Base-by-base conservation (phyloP, 768 basidiomycete species). In the Termitomyces sp. region DNA sequence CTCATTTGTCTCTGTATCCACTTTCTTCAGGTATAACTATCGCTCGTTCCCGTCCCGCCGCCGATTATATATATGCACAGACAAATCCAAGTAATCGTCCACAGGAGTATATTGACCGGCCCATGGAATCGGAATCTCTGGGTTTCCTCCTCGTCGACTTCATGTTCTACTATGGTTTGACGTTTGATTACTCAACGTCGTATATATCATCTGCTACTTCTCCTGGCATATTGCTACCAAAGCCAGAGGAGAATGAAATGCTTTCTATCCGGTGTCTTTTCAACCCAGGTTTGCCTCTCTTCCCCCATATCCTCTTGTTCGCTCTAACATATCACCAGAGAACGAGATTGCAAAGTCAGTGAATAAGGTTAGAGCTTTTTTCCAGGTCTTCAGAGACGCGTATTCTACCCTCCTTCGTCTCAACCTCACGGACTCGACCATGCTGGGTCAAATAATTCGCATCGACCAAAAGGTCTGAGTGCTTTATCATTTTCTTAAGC, bases 111-210 rank as follows among this genome's bases (percentile, higher is more conserved):
- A 60, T 77, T 40, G 65, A 70, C 34, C 64, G 70, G 53, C 82
- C 85, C 5, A 67, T 77, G 51, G 71, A 77, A 61, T 79, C 74
- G 45, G 66, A 74, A 54, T 74, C 76, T 0, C 74, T 89, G 2
- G 88, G 88, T 5, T 67, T 73, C 2, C 74, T 90, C 8, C 68
- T 89, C 21, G 65, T 78, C 24, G 85, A 86, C 59, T 87, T 90
- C 61, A 74, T 89, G 59, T 74, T 80, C 62, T 80, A 85, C 45
- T 90, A 89, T 64, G 85, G 81, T 15, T 67, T 71, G 21, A 51
- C 63, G 0, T 77, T 78, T 56, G 70, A 72, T 1, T 79, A 77
- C 60, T 55, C 62, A 17, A 69, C 64, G 15, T 68, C 65, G 17
- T 77, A 73, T 56, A 74, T 82, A 7, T 78, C 73, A 12, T 15